These are phyloP conservation scores for Zoysia matrella DNA, from an alignment of 202 grass and related monocot genomes.

Conservation along the genomic window DNA sequence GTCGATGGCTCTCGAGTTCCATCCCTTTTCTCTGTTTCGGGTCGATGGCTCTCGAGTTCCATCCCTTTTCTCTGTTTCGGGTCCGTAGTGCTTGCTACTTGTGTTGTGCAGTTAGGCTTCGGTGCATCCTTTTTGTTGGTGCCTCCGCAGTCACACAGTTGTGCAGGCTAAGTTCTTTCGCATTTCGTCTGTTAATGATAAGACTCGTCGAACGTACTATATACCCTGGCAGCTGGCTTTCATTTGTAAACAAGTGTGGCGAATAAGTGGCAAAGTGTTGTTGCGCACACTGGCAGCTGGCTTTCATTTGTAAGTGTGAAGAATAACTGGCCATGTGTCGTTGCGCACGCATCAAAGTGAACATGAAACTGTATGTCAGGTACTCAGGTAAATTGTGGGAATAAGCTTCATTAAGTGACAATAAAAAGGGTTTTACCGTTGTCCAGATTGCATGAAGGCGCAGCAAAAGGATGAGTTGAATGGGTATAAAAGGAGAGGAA, in stretches of 20 bases:
- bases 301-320: no score
- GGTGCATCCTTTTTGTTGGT: background rate
- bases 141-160: background rate
- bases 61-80: no score
- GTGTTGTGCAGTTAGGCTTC: background rate
- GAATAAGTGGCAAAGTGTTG: background rate
- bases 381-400: no score
- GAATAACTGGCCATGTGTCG: no score
- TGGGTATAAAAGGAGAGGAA: background rate
- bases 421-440: background rate
- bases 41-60: no score
- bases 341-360: no score
- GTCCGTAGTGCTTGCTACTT: background rate
- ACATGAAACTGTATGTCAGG: no score
- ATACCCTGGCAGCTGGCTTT: background rate
- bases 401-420: no score
- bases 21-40: no score
- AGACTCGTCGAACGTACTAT: background rate
- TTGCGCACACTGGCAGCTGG: no score
- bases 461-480: background rate
- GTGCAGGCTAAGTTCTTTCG: background rate
- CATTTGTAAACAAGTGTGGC: background rate
- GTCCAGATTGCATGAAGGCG: background rate
- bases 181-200: background rate
- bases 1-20: no score